Percentiles rank a stretch among this genome's conserved stretches.
phyloP scores from a whole-genome alignment of 2,329 filamentous ascomycete species.

The Cryphonectria carpinicola region DNA sequence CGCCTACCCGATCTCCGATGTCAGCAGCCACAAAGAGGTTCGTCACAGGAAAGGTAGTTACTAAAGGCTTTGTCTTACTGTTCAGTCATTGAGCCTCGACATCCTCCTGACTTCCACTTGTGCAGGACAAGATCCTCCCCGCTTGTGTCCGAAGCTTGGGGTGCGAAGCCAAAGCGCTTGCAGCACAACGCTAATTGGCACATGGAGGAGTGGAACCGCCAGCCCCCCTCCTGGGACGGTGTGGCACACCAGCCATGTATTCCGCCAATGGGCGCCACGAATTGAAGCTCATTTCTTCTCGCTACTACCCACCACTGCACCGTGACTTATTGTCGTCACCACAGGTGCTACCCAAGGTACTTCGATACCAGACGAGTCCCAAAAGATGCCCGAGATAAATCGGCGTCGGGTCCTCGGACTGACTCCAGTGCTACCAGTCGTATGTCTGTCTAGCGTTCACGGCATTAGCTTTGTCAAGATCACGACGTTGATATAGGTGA shows the following conservation, averaged over 20 bases:
- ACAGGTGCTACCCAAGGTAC: constrained; percentile 1
- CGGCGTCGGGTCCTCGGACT: background rate
- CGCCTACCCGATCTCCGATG: background rate
- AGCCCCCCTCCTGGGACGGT: background rate
- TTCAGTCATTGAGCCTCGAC: background rate
- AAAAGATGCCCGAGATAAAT: background rate
- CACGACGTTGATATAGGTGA: too few species aligned
- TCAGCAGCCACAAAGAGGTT: background rate
- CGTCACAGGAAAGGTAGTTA: background rate
- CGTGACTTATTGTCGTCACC: constrained; percentile 19
- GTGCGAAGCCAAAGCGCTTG: constrained; percentile 25
- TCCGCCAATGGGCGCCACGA: constrained; percentile 19
- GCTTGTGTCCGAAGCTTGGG: constrained; percentile 3
- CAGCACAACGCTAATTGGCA: constrained; percentile 28
- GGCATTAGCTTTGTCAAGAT: background rate
- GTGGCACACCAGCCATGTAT: constrained; percentile 19
- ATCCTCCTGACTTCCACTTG: background rate
- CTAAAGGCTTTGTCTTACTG: background rate
- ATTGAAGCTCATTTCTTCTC: background rate
- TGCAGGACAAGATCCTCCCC: constrained; percentile 20
- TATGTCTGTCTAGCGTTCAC: background rate
- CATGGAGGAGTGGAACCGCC: constrained; percentile 15
- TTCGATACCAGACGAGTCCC: background rate
- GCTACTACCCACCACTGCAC: constrained; percentile 15
- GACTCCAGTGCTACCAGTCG: background rate